Percentiles rank a stretch among this genome's conserved stretches.
These are phyloP conservation scores for Vigna radiata DNA, from an alignment of 306 rosid genomes.

Conservation along the genomic window DNA sequence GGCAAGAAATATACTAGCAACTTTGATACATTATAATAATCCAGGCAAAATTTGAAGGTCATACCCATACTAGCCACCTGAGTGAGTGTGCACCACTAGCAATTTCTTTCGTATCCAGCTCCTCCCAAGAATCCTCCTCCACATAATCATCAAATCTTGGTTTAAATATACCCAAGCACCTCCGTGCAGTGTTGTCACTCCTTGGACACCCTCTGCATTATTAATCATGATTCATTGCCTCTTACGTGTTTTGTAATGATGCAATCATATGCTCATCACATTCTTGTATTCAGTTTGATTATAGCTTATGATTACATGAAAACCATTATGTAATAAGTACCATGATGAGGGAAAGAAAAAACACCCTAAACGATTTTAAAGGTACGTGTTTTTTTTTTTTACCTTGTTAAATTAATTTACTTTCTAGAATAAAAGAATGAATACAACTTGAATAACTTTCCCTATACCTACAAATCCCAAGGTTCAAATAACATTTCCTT, in stretches of 20 bases:
- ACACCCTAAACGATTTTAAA: neutral
- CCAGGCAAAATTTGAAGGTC: constrained; percentile 35
- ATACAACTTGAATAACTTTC: neutral
- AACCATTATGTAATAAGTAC: neutral
- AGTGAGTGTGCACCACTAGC: constrained; percentile 73
- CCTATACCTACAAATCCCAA: neutral
- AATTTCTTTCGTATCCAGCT: constrained; percentile 70
- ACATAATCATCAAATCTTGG: constrained; percentile 73
- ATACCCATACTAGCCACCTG: constrained; percentile 94
- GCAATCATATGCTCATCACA: constrained; percentile 55
- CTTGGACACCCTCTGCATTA: constrained; percentile 93
- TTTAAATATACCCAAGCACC: constrained; percentile 81
- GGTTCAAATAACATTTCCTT: constrained; percentile 12
- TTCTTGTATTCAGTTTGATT: constrained; percentile 28
- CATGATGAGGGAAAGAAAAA: neutral
- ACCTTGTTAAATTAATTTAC: neutral
- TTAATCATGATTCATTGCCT: constrained; percentile 71
- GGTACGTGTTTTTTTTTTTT: neutral
- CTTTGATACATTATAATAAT: neutral
- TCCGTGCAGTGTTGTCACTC: constrained; percentile 74
- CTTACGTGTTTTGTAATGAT: constrained; percentile 57
- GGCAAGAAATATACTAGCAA: constrained; percentile 13
- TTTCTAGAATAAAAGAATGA: neutral
- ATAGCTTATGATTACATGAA: neutral
- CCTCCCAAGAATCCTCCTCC: constrained; percentile 97